phyloP scores from a whole-genome alignment of 139 green algal genomes.

The Ulvella scutata region DNA sequence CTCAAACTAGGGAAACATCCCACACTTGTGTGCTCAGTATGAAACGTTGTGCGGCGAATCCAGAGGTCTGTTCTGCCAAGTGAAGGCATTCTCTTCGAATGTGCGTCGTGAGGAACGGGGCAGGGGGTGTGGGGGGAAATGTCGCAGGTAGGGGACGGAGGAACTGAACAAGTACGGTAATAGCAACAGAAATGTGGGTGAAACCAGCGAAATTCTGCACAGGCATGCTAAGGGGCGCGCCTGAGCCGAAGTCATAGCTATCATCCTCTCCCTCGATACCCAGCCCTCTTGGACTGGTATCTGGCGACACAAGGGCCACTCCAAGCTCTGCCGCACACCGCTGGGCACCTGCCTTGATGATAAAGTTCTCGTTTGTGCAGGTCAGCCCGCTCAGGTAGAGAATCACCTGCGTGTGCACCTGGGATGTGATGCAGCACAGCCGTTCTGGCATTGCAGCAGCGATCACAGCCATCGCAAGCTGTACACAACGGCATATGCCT shows the following conservation, averaged over 20 bases:
- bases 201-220: background rate
- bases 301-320: slow-evolving; percentile 59
- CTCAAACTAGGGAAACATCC: no score
- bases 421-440: slow-evolving; percentile 76
- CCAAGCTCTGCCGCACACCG: slow-evolving; percentile 43
- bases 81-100: no score
- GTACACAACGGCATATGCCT: no score
- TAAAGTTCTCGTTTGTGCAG: slow-evolving; percentile 79
- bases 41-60: no score
- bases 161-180: no score
- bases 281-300: slow-evolving; percentile 84
- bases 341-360: slow-evolving; percentile 57
- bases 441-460: slow-evolving; percentile 73
- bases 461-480: no score
- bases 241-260: slow-evolving; percentile 5
- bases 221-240: slow-evolving; percentile 4
- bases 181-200: no score
- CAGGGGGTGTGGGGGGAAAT: no score
- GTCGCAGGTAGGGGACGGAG: no score
- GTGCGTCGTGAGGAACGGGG: no score
- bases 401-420: slow-evolving; percentile 28
- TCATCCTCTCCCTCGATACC: slow-evolving; percentile 66
- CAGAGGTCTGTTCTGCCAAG: no score
- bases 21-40: no score
- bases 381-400: slow-evolving; percentile 72